A percentile compares a stretch with the other conserved stretches of the same genome.
Evolutionary conservation across 2,329 filamentous ascomycete species (phyloP).

Genomic region (Coniella vitis): DNA sequence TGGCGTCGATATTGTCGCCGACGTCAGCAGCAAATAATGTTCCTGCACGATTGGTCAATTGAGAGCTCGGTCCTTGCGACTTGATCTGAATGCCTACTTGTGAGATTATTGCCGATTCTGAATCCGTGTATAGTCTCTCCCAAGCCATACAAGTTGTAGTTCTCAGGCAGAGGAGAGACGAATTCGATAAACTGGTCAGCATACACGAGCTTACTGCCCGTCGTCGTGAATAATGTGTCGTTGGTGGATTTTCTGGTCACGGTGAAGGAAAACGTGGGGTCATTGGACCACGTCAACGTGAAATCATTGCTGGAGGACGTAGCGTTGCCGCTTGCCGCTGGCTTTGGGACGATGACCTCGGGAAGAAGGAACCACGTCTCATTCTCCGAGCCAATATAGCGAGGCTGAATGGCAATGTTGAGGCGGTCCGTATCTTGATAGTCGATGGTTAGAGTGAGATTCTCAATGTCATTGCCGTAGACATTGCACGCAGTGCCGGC

Average conservation of each 20-base stretch:
- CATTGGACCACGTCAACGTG: constrained; percentile 45
- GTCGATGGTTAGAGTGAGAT: constrained; percentile 25
- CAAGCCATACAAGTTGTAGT: constrained; percentile 71
- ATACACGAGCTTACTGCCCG: constrained; percentile 58
- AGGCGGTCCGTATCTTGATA: constrained; percentile 46
- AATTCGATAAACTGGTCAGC: constrained; percentile 77
- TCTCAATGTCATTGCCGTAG: constrained; percentile 67
- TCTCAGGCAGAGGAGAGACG: constrained; percentile 54
- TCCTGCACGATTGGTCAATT: constrained; percentile 22
- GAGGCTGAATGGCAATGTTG: constrained; percentile 63
- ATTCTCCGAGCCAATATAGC: constrained; percentile 54
- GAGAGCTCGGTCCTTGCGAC: background rate
- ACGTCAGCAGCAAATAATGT: constrained; percentile 58
- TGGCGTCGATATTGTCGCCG: constrained; percentile 57
- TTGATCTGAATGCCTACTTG: constrained; percentile 35
- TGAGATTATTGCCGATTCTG: constrained; percentile 65
- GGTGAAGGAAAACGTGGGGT: constrained; percentile 60
- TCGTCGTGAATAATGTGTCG: constrained; percentile 63
- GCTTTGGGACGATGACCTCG: constrained; percentile 54
- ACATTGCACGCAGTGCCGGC: constrained; percentile 64
- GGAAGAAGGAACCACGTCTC: constrained; percentile 61
- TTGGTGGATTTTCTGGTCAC: constrained; percentile 52
- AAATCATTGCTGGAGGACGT: constrained; percentile 45
- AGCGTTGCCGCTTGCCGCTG: constrained; percentile 33
- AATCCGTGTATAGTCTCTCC: constrained; percentile 68